These are phyloP conservation scores for Apiotrichum akiyoshidainum DNA, from an alignment of 1,284 basidiomycete genomes.

Conservation along the genomic window DNA sequence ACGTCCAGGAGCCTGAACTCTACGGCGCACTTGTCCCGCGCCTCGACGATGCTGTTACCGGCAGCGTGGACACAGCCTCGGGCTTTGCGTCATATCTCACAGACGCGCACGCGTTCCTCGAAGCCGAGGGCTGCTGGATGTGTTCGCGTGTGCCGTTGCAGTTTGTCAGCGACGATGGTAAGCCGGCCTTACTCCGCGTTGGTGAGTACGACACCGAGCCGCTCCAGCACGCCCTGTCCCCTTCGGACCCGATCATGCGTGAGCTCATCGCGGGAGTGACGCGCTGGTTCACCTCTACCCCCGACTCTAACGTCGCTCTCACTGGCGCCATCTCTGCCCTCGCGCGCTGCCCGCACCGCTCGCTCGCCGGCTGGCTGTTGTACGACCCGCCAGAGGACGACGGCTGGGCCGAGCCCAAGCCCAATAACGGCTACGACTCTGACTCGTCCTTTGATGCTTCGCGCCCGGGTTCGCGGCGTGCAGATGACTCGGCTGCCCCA, in stretches of 20 bases:
- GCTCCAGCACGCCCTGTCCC: conserved; percentile 63
- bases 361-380: conserved; percentile 77
- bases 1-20: conserved; percentile 56
- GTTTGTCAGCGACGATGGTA: conserved; percentile 26
- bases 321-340: conserved; percentile 76
- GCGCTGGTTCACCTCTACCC: conserved; percentile 76
- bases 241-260: conserved; percentile 72
- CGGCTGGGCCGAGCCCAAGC: conserved; percentile 55
- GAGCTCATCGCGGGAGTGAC: conserved; percentile 67
- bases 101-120: conserved; percentile 33
- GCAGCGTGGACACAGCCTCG: conserved; percentile 66
- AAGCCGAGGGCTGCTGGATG: conserved; percentile 34
- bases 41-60: conserved; percentile 69
- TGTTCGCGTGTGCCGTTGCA: conserved; percentile 20
- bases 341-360: conserved; percentile 76
- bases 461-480: conserved; percentile 1
- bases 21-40: conserved; percentile 75
- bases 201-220: conserved; percentile 21
- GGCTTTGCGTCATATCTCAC: conserved; percentile 61
- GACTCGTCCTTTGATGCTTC: conserved; percentile 10
- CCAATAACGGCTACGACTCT: conserved; percentile 29
- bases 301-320: conserved; percentile 82
- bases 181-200: conserved; percentile 15
- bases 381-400: conserved; percentile 26
- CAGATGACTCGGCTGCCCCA: not conserved